phyloP scores from a whole-genome alignment of 805 yeast genomes.

The Lipomyces chichibuensis region DNA sequence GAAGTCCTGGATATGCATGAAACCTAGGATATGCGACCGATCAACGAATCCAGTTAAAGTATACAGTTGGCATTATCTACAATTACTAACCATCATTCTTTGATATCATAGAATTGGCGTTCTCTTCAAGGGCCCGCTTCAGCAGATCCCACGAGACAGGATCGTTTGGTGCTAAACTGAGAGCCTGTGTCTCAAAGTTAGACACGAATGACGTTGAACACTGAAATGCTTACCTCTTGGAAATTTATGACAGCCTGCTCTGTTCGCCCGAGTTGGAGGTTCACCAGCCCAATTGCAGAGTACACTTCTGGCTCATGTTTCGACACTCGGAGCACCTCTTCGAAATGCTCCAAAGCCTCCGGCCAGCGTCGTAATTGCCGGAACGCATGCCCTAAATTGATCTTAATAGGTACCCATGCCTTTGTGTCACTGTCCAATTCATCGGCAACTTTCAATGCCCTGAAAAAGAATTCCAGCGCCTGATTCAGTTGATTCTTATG shows the following conservation, averaged over 20 bases:
- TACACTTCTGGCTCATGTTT: slow-evolving; percentile 73
- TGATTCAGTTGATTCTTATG: slow-evolving; percentile 66
- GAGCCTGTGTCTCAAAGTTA: slow-evolving; percentile 48
- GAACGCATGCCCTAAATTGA: slow-evolving; percentile 87
- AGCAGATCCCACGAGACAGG: slow-evolving; percentile 82
- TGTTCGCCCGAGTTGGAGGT: slow-evolving; percentile 67
- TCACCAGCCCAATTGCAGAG: slow-evolving; percentile 82
- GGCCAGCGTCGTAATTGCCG: slow-evolving; percentile 62
- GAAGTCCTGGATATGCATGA: background rate
- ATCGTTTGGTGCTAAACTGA: slow-evolving; percentile 77
- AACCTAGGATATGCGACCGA: background rate
- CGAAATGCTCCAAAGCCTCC: slow-evolving; percentile 74
- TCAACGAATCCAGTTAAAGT: background rate
- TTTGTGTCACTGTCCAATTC: slow-evolving; percentile 74
- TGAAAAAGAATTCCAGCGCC: slow-evolving; percentile 71
- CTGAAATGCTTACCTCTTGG: slow-evolving; percentile 52
- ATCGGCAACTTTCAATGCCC: slow-evolving; percentile 71
- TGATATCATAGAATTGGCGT: slow-evolving; percentile 13
- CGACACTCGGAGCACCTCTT: slow-evolving; percentile 69
- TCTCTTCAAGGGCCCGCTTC: slow-evolving; percentile 59
- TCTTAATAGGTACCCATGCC: slow-evolving; percentile 82
- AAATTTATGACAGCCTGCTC: slow-evolving; percentile 72
- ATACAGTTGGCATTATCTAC: background rate
- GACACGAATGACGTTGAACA: background rate
- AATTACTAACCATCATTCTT: background rate